Base-by-base conservation (phyloP, 2,329 filamentous ascomycete genomes). In the Bipolaris zeicola region DNA sequence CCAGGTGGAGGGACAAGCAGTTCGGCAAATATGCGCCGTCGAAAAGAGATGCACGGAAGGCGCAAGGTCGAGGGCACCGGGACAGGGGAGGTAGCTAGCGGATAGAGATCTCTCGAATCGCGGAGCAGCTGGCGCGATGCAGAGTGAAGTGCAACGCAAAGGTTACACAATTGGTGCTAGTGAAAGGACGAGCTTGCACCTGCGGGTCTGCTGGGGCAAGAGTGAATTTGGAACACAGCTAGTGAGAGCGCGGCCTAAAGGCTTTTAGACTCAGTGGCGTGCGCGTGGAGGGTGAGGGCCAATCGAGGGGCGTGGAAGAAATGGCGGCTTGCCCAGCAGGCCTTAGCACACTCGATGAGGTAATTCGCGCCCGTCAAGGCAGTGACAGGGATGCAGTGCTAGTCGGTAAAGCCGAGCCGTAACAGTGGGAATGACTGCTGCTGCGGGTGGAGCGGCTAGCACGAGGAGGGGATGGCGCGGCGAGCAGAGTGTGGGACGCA, bases 1-100 rank as follows among this genome's bases (percentile, higher is more conserved):
- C 67, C 65, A 70, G 68, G 63, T 71, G 67, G 71, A 70, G 66
- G 38, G 69, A 75, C 70, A 70, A 67, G 70, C 61, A 63, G 70
- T 73, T 75, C 74, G 75, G 75, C 72, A 76, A 70, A 72, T 74
- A 70, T 67, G 68, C 71, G 70, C 73, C 70, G 72, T 70, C 67
- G 57, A 64, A 61, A 67, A 61, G 66, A 72, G 72, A 75, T 74
- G 70, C 71, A 72, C 71, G 66, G 66, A 71, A 75, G 67, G 68
- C 67, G 69, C 69, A 74, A 66, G 68, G 64, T 73, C 65, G 65
- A 72, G 63, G 60, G 60, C 63, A 65, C 61, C 59, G 62, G 66
- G 68, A 62, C 61, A 68, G 65, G 68, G 67, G 64, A 52, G 60
- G 48, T 46, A 50, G 61, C 55, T 61, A 64, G 65, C 60, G 65